Evolutionary conservation across 495 filamentous ascomycete genomes (phyloP), one percentile per base, ranked within the genome.

Genomic region (Penicillium chermesinum): DNA sequence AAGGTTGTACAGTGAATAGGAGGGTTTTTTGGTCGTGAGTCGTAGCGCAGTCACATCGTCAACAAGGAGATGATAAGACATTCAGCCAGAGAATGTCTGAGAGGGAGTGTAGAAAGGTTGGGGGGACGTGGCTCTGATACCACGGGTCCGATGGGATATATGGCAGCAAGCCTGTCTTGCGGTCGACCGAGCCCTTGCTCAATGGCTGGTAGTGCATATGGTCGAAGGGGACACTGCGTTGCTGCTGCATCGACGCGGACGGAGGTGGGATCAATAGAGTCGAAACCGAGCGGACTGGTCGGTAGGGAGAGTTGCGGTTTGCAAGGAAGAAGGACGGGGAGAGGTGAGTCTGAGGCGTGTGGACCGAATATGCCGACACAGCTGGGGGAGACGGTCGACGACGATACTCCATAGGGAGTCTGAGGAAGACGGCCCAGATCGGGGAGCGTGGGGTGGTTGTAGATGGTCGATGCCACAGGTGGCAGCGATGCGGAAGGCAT

Each of bases 121-220:
- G 50, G 54, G n/a, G 59, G 21, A 21, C 41, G 3, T 55, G 52
- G 7, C 59, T 60, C 32, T 75, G 72, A 13, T 59, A 63, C 70
- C 73, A 76, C 7, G 69, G 63, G 16, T 78, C 73, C 1, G 69
- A 71, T 21, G 74, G 70, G 34, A 77, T 61, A 37, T 95, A 91
- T 10, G 93, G 93, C 9, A 98, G 77, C 19, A 88, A 78, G 13
- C 93, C 93, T 3, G 85, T 85, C 46, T 85, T 84, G 43, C 84
- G 78, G 50, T 96, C 88, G 41, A 84, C 79, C 2, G 80, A 76
- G 7, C 77, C 66, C 59, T 88, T 88, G 2, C 88, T 87, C 7
- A 98, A 68, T 3, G 91, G 88, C 57, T 95, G 91, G 54, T 96
- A 98, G 58, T 95, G 93, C 89, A 98, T 96, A 69, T 96, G 88